phyloP scores from a whole-genome alignment of 176 grass and related monocot genomes.

The Triticum turgidum region DNA sequence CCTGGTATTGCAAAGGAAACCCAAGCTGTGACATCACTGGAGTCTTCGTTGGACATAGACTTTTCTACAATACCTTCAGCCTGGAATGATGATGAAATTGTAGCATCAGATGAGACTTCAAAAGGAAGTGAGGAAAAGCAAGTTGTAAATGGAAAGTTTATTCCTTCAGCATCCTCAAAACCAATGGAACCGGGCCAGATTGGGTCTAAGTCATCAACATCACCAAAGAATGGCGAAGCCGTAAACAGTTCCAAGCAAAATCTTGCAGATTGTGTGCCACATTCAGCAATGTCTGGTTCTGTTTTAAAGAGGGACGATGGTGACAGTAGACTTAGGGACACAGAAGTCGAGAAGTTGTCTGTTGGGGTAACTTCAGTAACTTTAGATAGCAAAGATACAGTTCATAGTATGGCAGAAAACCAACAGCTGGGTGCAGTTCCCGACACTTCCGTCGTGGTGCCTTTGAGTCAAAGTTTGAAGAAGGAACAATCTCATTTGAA shows the following conservation, averaged over 20 bases:
- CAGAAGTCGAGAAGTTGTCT: constrained; percentile 40
- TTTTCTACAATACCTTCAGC: constrained; percentile 70
- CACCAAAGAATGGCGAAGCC: constrained; percentile 27
- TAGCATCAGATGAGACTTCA: constrained; percentile 39
- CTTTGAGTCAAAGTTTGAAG: constrained; percentile 15
- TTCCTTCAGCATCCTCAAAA: constrained; percentile 21
- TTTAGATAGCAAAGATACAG: constrained; percentile 43
- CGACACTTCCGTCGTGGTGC: background rate
- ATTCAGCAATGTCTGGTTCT: constrained; percentile 24
- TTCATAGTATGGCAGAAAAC: constrained; percentile 22
- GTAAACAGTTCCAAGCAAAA: constrained; percentile 37
- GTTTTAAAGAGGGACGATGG: constrained; percentile 39
- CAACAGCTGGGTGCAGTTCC: constrained; percentile 27
- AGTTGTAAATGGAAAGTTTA: constrained; percentile 23
- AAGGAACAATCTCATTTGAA: constrained; percentile 25
- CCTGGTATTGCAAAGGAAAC: constrained; percentile 61
- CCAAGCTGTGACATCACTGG: constrained; percentile 25
- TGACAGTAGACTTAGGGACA: constrained; percentile 29
- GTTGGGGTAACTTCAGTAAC: constrained; percentile 48
- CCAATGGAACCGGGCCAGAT: constrained; percentile 3
- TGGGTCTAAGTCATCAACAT: constrained; percentile 8
- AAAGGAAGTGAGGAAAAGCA: constrained; percentile 48
- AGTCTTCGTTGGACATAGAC: constrained; percentile 50
- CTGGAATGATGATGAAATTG: constrained; percentile 75
- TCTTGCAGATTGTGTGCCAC: constrained; percentile 30